phyloP scores from a whole-genome alignment of 1,284 basidiomycete species.

The Ustilago trichophora region DNA sequence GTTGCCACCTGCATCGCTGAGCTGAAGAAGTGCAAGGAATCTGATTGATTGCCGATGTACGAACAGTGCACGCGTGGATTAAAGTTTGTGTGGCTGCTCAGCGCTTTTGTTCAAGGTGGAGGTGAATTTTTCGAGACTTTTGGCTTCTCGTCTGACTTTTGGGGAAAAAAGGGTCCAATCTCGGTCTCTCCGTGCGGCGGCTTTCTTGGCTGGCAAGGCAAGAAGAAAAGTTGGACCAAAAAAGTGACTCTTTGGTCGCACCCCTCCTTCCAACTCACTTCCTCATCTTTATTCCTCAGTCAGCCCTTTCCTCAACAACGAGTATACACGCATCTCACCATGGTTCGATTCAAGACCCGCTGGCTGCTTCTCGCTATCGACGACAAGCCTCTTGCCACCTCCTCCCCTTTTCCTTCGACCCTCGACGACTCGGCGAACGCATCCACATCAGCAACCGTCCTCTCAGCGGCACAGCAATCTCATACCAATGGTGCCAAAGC shows the following conservation, averaged over 20 bases:
- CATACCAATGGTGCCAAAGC: neutral
- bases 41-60: conserved; percentile 15
- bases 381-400: conserved; percentile 15
- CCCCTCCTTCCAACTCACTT: neutral
- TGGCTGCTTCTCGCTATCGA: conserved; percentile 48
- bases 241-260: conserved; percentile 1
- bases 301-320: neutral
- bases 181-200: neutral
- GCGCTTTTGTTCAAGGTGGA: too few relatives aligned
- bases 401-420: conserved; percentile 8
- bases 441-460: conserved; percentile 7
- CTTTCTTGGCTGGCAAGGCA: too few relatives aligned
- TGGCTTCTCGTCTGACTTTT: neutral
- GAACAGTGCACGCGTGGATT: too few relatives aligned
- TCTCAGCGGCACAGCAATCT: conserved; percentile 7
- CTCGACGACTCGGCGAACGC: neutral
- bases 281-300: neutral
- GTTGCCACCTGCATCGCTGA: conserved; percentile 2
- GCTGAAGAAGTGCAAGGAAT: conserved; percentile 2
- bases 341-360: conserved; percentile 53
- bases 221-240: conserved; percentile 3
- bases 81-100: too few relatives aligned
- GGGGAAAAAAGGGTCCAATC: conserved; percentile 16
- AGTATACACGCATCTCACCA: neutral
- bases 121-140: conserved; percentile 15